Percentiles rank a stretch among this genome's conserved stretches.
phyloP scores from a whole-genome alignment of 805 yeast genomes.

The Lipomyces yamadae region DNA sequence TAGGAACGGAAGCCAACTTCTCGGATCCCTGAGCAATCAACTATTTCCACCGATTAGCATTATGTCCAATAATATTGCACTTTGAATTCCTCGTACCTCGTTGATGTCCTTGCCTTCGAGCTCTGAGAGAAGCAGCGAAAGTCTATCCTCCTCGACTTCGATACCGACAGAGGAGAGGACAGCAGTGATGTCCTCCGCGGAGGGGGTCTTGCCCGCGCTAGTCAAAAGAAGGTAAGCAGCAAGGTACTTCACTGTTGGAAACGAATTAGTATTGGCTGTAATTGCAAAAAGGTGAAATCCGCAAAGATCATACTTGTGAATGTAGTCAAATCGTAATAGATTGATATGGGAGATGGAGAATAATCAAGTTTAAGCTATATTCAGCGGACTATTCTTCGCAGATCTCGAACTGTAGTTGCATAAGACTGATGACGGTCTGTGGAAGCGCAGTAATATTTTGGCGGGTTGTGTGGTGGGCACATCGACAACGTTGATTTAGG shows the following conservation, averaged over 20 bases:
- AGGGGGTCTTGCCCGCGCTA: constrained; percentile 96
- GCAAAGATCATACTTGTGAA: constrained; percentile 6
- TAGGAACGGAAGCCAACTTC: constrained; percentile 96
- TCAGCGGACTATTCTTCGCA: constrained; percentile 77
- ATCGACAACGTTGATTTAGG: constrained; percentile 3
- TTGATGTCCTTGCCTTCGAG: constrained; percentile 91
- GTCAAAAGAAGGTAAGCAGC: constrained; percentile 99
- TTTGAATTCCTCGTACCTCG: constrained; percentile 49
- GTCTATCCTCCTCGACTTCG: constrained; percentile 89
- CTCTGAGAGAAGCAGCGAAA: constrained; percentile 77
- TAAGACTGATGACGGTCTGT: too few relatives aligned
- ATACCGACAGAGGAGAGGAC: constrained; percentile 94
- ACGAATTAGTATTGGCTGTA: background rate
- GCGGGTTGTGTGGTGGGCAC: constrained; percentile 12
- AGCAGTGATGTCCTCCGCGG: constrained; percentile 86
- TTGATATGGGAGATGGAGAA: constrained; percentile 49
- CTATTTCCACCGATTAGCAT: constrained; percentile 24
- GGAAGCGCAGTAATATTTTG: background rate
- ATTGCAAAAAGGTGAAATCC: background rate
- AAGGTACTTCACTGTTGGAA: constrained; percentile 81
- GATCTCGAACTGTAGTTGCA: background rate
- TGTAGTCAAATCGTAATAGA: background rate
- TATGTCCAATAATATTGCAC: background rate
- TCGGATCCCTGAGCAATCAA: constrained; percentile 92
- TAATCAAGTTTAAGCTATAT: constrained; percentile 77